Conservation (phyloP, 169 alveolate species). For the Cryptosporidium felis region DNA sequence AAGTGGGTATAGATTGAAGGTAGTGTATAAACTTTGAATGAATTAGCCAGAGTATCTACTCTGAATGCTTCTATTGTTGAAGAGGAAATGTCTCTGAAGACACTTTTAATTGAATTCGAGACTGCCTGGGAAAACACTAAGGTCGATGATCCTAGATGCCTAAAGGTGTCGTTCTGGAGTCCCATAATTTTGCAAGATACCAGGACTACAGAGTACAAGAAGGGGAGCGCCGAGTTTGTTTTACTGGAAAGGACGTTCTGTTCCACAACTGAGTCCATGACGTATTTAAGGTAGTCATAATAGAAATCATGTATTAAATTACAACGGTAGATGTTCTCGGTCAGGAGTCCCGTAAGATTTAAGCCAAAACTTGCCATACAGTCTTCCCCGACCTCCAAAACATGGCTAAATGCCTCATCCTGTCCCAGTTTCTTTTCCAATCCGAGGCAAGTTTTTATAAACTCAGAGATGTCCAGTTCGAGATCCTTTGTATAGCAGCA, state of each 20-base stretch:
- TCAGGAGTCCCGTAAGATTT: not conserved
- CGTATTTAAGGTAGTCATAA: conserved; percentile 1
- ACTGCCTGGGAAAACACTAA: conserved; percentile 6
- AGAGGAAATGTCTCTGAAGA: conserved; percentile 25
- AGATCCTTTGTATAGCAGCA: conserved; percentile 59
- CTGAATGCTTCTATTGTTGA: not conserved
- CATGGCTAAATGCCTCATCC: not conserved
- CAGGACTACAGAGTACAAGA: not conserved
- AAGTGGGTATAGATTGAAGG: conserved; percentile 28
- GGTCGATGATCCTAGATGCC: conserved; percentile 35
- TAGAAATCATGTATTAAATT: conserved; percentile 8
- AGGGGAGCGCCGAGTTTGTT: conserved; percentile 16
- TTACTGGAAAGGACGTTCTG: not conserved
- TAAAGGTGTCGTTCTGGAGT: not conserved
- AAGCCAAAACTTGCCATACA: not conserved
- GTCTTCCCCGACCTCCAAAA: conserved; percentile 52
- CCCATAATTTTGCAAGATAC: conserved; percentile 25
- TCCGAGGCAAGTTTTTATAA: conserved; percentile 28
- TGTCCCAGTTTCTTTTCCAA: not conserved
- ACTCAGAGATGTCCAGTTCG: conserved; percentile 38
- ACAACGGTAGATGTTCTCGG: conserved; percentile 51
- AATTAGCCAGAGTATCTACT: not conserved
- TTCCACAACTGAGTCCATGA: conserved; percentile 23
- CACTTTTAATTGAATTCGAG: not conserved
- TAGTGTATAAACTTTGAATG: conserved; percentile 13